Percentiles rank a stretch among this genome's conserved stretches.
phyloP scores from a whole-genome alignment of 2,329 filamentous ascomycete genomes.

The Talaromyces atroroseus region DNA sequence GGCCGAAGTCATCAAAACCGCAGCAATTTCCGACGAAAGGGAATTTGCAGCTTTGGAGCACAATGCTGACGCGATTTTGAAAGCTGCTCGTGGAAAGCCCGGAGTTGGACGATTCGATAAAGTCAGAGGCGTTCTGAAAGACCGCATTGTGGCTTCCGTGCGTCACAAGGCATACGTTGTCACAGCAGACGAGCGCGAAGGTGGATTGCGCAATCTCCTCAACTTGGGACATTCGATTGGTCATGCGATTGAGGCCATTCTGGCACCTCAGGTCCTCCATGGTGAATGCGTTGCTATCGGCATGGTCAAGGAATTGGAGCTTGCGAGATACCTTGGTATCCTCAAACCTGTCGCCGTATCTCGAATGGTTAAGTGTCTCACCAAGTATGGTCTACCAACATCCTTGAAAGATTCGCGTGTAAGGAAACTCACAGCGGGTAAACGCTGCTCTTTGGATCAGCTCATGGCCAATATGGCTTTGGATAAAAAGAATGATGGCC shows the following conservation, averaged over 20 bases:
- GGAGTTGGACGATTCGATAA: constrained; percentile 59
- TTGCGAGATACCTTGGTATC: constrained; percentile 82
- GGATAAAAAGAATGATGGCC: constrained; percentile 97
- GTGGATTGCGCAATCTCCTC: constrained; percentile 84
- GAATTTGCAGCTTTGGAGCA: constrained; percentile 82
- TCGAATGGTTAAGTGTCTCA: constrained; percentile 83
- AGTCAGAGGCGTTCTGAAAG: constrained; percentile 66
- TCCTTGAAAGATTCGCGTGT: constrained; percentile 79
- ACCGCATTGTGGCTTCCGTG: constrained; percentile 84
- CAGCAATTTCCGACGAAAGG: constrained; percentile 86
- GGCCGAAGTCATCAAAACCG: constrained; percentile 97
- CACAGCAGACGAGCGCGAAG: constrained; percentile 88
- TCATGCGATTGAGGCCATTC: constrained; percentile 90
- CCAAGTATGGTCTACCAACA: constrained; percentile 86
- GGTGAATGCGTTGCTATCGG: constrained; percentile 95
- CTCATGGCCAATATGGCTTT: constrained; percentile 91
- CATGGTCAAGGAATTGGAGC: constrained; percentile 96
- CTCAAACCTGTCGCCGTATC: constrained; percentile 82
- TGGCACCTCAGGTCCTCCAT: constrained; percentile 91
- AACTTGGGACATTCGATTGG: constrained; percentile 99
- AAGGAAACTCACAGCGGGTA: constrained; percentile 74
- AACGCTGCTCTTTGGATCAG: constrained; percentile 78
- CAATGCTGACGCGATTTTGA: constrained; percentile 71
- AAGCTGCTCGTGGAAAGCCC: constrained; percentile 59
- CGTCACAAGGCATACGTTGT: constrained; percentile 91